phyloP scores from a whole-genome alignment of 768 basidiomycete genomes.

The Xanthoconium stramineum region DNA sequence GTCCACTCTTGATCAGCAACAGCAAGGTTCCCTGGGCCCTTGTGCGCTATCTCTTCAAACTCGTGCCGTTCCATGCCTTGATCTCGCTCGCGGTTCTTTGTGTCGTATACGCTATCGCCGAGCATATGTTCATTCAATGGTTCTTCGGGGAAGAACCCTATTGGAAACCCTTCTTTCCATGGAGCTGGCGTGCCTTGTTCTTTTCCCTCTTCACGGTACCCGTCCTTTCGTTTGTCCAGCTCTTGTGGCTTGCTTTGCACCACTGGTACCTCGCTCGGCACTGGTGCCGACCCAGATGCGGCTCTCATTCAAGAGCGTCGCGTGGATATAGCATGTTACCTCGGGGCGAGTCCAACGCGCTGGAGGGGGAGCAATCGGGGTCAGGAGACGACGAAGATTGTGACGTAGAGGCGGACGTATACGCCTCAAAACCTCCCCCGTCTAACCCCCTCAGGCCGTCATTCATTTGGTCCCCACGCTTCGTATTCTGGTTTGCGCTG shows the following conservation, averaged over 20 bases:
- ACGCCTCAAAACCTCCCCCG: neutral
- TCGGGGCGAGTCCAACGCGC: neutral
- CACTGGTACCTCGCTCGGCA: neutral
- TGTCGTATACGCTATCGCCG: slow-evolving; percentile 6
- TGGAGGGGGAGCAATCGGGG: neutral
- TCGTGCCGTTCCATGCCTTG: neutral
- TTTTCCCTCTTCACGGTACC: slow-evolving; percentile 11
- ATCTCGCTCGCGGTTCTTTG: neutral
- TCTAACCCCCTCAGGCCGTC: neutral
- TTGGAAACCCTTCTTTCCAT: slow-evolving; percentile 18
- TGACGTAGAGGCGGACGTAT: neutral
- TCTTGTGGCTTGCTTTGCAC: neutral
- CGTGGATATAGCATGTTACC: slow-evolving; percentile 3
- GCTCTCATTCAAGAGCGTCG: neutral
- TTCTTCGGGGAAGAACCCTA: neutral
- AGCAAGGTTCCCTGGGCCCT: too few species aligned
- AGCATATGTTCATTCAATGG: neutral
- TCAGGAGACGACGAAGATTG: neutral
- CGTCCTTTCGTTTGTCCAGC: slow-evolving; percentile 5
- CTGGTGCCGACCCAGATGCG: too few species aligned
- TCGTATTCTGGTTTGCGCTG: slow-evolving; percentile 5
- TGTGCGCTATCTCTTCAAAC: too few species aligned
- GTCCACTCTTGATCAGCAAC: too few species aligned
- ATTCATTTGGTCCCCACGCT: neutral
- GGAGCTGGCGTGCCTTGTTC: slow-evolving; percentile 15